Conservation (phyloP, 768 basidiomycete genomes). For the Saitozyma sp. region DNA sequence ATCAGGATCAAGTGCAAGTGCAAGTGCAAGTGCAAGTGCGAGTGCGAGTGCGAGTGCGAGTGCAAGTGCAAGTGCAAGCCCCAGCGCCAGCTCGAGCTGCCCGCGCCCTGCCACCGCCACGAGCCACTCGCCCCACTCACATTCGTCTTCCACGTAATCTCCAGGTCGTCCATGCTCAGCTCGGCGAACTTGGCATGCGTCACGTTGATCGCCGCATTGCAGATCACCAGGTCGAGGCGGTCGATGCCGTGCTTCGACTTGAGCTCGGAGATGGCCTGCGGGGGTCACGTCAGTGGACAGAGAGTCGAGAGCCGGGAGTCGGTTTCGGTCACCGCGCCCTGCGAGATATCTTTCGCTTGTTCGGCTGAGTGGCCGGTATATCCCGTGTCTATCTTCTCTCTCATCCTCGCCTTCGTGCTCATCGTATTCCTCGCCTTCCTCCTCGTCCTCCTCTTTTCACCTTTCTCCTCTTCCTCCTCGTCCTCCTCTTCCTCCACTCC, state of each 20-base stretch:
- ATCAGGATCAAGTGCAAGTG: too few species aligned
- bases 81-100: too few species aligned
- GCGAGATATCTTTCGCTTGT: too few species aligned
- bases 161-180: constrained; percentile 6
- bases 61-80: too few species aligned
- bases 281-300: constrained; percentile 2
- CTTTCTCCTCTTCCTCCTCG: constrained; percentile 17
- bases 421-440: too few species aligned
- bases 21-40: too few species aligned
- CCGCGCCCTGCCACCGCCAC: not conserved
- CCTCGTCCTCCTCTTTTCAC: constrained; percentile 9
- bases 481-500: constrained; percentile 19
- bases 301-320: too few species aligned
- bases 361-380: too few species aligned
- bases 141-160: constrained; percentile 14
- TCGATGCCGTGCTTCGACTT: constrained; percentile 18
- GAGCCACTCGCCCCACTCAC: constrained; percentile 5
- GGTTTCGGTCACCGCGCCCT: too few species aligned
- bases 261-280: constrained; percentile 8
- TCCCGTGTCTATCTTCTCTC: constrained; percentile 6
- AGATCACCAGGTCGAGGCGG: constrained; percentile 21
- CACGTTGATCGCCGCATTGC: constrained; percentile 21
- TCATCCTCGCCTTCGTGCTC: constrained; percentile 8
- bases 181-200: constrained; percentile 9
- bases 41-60: too few species aligned